These are phyloP conservation scores for Aureoboletus auriporus DNA, from an alignment of 768 basidiomycete species.

Conservation along the genomic window DNA sequence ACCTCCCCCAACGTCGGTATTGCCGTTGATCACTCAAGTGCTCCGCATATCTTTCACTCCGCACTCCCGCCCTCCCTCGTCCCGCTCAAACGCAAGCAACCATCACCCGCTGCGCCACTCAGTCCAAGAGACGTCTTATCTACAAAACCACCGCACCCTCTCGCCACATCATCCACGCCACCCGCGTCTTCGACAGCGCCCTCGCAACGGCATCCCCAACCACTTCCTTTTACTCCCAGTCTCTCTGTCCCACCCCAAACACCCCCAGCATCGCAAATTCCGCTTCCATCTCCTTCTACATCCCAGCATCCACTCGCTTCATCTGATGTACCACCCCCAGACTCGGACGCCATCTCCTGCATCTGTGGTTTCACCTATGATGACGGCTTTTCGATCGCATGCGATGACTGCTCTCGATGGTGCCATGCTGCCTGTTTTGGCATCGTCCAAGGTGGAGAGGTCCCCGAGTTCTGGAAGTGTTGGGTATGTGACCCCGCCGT, in stretches of 20 bases:
- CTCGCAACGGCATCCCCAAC: conserved; percentile 11
- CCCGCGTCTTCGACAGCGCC: conserved; percentile 11
- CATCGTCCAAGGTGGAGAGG: conserved; percentile 46
- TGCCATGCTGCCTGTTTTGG: conserved; percentile 79
- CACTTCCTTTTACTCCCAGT: conserved; percentile 18
- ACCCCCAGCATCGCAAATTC: conserved; percentile 9
- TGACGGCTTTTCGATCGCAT: conserved; percentile 83
- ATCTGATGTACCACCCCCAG: conserved; percentile 22
- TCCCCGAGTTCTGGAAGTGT: conserved; percentile 77
- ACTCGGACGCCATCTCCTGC: conserved; percentile 56
- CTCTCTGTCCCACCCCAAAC: conserved; percentile 12
- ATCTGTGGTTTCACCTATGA: conserved; percentile 73
- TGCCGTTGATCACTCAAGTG: conserved; percentile 21
- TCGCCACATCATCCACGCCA: conserved; percentile 15
- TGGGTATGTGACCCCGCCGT: conserved; percentile 55
- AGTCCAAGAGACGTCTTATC: conserved; percentile 8
- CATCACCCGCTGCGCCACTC: conserved; percentile 18
- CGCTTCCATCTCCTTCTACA: conserved; percentile 17
- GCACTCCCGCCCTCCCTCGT: conserved; percentile 27
- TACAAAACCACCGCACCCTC: conserved; percentile 15
- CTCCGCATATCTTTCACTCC: conserved; percentile 19
- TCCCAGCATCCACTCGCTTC: conserved; percentile 18
- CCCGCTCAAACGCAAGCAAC: conserved; percentile 41
- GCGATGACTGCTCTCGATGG: conserved; percentile 80
- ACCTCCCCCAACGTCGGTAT: conserved; percentile 22